Evolutionary conservation across 106 monocot genomes (phyloP).

Genomic region (Triglochin maritima): DNA sequence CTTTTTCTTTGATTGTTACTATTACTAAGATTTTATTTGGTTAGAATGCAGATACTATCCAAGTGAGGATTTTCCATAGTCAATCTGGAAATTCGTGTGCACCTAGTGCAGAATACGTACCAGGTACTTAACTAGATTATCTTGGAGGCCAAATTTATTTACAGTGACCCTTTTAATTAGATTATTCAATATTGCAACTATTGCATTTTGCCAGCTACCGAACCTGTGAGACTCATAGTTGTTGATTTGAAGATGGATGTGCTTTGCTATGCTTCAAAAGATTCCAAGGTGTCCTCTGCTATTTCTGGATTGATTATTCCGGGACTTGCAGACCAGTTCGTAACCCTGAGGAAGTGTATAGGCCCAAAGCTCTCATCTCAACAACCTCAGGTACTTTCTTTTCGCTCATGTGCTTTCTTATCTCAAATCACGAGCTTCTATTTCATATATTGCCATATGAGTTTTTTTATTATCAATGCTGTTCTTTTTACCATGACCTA

Average conservation of each 20-base stretch:
- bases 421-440: background rate
- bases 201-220: constrained; percentile 37
- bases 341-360: constrained; percentile 29
- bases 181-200: background rate
- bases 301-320: constrained; percentile 71
- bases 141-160: background rate
- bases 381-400: constrained; percentile 49
- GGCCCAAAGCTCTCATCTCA: constrained; percentile 24
- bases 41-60: constrained; percentile 88
- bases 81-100: constrained; percentile 36
- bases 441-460: too few relatives aligned
- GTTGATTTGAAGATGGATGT: constrained; percentile 65
- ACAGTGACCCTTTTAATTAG: background rate
- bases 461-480: background rate
- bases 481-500: too few relatives aligned
- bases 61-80: constrained; percentile 55
- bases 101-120: constrained; percentile 61
- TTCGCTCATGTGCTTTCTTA: background rate
- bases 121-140: constrained; percentile 29
- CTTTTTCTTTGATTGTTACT: too few relatives aligned
- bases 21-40: constrained; percentile 24
- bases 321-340: constrained; percentile 62
- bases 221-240: constrained; percentile 27
- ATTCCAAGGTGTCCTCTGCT: constrained; percentile 43
- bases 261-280: constrained; percentile 76